Evolutionary conservation across 768 basidiomycete species (phyloP).

Genomic region (Trametes villosa): DNA sequence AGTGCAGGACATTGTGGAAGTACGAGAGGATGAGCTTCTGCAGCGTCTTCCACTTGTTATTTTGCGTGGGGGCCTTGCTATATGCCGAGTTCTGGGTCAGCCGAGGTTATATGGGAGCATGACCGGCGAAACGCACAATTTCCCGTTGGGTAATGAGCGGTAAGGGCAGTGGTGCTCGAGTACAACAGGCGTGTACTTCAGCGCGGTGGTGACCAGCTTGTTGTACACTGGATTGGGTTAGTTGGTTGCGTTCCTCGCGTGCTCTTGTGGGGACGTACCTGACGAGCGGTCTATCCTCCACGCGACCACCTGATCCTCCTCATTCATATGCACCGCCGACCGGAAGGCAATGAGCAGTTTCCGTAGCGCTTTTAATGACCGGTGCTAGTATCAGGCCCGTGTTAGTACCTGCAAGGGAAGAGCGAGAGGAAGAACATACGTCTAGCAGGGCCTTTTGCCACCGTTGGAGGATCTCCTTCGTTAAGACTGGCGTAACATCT

Average conservation of each 20-base stretch:
- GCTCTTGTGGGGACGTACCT: slow-evolving; percentile 47
- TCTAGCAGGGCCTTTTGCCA: slow-evolving; percentile 93
- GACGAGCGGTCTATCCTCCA: slow-evolving; percentile 86
- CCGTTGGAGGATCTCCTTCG: slow-evolving; percentile 65
- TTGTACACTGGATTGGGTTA: slow-evolving; percentile 71
- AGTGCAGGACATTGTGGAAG: slow-evolving; percentile 83
- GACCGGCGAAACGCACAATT: slow-evolving; percentile 63
- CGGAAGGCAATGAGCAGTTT: slow-evolving; percentile 90
- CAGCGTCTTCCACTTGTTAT: slow-evolving; percentile 77
- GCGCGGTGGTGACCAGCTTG: slow-evolving; percentile 84
- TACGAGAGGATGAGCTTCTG: slow-evolving; percentile 89
- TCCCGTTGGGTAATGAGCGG: slow-evolving; percentile 80
- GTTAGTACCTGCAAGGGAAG: background rate
- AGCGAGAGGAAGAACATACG: slow-evolving; percentile 44
- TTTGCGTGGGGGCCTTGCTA: slow-evolving; percentile 86
- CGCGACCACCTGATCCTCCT: slow-evolving; percentile 75
- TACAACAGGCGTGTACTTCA: slow-evolving; percentile 90
- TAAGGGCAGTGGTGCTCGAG: slow-evolving; percentile 87
- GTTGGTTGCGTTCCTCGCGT: background rate
- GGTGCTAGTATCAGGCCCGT: slow-evolving; percentile 56
- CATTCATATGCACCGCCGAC: slow-evolving; percentile 87
- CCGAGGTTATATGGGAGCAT: background rate
- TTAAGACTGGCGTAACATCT: slow-evolving; percentile 58
- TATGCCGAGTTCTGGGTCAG: background rate
- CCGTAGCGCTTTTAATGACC: slow-evolving; percentile 81